Percentiles rank a stretch among this genome's conserved stretches.
Evolutionary conservation across 1,284 basidiomycete species (phyloP).

Genomic region (Fomitopsis betulina): DNA sequence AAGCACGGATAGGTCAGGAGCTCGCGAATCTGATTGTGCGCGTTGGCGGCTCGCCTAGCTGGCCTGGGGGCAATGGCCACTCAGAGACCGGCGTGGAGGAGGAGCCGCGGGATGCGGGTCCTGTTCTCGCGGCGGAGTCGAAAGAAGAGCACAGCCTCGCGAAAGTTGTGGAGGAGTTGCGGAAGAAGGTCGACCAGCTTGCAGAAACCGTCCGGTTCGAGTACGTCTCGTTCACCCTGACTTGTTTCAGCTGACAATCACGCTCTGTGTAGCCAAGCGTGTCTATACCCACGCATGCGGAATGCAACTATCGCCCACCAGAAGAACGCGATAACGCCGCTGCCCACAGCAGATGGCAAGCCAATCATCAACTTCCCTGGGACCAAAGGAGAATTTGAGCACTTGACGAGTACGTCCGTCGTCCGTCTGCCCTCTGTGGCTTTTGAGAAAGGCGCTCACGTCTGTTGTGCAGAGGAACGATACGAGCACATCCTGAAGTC

Average conservation of each 20-base stretch:
- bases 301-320: constrained; percentile 30
- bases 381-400: constrained; percentile 38
- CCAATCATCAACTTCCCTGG: constrained; percentile 31
- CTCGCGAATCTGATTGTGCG: constrained; percentile 24
- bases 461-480: constrained; percentile 29
- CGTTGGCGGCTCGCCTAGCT: constrained; percentile 14
- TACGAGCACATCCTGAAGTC: constrained; percentile 34
- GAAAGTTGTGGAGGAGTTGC: constrained; percentile 24
- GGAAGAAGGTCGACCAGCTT: constrained; percentile 28
- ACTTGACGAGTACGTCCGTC: constrained; percentile 32
- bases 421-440: neutral
- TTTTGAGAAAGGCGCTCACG: neutral
- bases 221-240: constrained; percentile 20
- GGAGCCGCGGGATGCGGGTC: constrained; percentile 10
- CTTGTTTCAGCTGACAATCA: neutral
- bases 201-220: constrained; percentile 30
- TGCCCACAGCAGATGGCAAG: constrained; percentile 30
- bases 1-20: constrained; percentile 24
- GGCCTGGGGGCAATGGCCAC: neutral
- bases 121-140: neutral
- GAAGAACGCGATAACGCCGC: constrained; percentile 28
- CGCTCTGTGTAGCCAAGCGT: constrained; percentile 26
- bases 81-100: neutral
- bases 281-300: constrained; percentile 31
- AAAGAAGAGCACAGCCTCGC: constrained; percentile 14